Base-by-base conservation (phyloP, 2,329 filamentous ascomycete genomes). In the Botrytis sinoallii region DNA sequence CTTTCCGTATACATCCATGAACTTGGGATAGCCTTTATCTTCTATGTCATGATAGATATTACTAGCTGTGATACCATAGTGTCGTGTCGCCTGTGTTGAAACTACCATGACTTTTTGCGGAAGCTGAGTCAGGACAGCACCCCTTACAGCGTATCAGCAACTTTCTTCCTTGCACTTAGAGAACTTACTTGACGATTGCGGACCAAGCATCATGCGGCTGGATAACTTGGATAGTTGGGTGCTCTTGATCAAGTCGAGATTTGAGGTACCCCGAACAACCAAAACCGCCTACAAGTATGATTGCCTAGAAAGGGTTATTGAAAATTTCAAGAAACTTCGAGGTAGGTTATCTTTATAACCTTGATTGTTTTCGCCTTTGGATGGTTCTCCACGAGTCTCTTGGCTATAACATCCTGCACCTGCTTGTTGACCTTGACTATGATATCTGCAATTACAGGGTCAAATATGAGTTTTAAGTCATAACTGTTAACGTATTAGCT, bases 391-490 rank as follows among this genome's bases (percentile, higher is more conserved):
- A 18, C 22, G 5, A 72, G 18, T 57, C 75, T 48, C 38, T 75
- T 77, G 3, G 82, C 82, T 1, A 81, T 83, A 64, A 86, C 83
- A 10, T 84, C 76, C 40, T 83, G 79, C 74, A 85, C 82, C 52
- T 86, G 83, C 71, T 84, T 81, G 22, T 82, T 75, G 1, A 87
- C 81, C 14, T 85, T 48, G 78, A 80, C 52, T 83, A 81, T 18
- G 85, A 77, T 66, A 84, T 84, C 0, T 79, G 78, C 0, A 81
- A 83, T 69, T 80, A 84, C 35, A 85, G 84, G 84, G 60, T 79
- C 6, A 79, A 78, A 74, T 81, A 84, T 35, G 90, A 92, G 72
- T 87, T 87, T 73, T 88, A 89, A 73, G 89, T 87, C 75, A 88
- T 81, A 5, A 20, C 70, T 72, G 29, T 0, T 29, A 12, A 32